Evolutionary conservation across 1,139 yeast species (phyloP), one percentile per base, ranked within the genome.

Genomic region (Yamadazyma epiphylla): DNA sequence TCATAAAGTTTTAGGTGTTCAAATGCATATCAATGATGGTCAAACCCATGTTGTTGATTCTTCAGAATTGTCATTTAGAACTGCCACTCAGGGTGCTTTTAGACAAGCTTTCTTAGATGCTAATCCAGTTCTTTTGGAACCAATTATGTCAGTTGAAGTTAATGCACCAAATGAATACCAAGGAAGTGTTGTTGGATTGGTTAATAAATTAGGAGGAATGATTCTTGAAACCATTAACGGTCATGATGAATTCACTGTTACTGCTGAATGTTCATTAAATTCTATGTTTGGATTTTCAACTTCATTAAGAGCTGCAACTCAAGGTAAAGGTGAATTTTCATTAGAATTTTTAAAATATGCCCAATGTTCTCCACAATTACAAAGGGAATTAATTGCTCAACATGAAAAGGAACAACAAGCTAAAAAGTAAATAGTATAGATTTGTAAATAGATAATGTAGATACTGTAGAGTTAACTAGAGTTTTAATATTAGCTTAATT

Each of bases 311-410:
- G 97, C 98, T 22, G 82, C 86, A 39, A 91, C 98, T 15, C 98
- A 94, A 64, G 99, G 99, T 61, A 94, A 94, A 60, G 98, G 98
- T 49, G 98, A 94, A 63, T 94, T 94, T 57, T 77, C 95, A 4
- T 72, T 94, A 60, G 99, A 94, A 59, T 94, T 91, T 68, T 80
- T 85, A 55, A 86, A 87, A 52, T 91, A 91, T 58, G 76, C 94
- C 30, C 95, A 94, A 45, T 84, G 95, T 32, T 74, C 95, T 30
- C 88, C 94, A 25, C 96, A 88, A 47, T 72, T 91, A 45, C 98
- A 91, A 64, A 83, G 73, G 55, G 87, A 89, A 64, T 74, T 94
- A 64, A 82, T 91, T 46, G 94, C 84, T 30, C 95, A 86, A 49
- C 79, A 78, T 55, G 74, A 81, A 48, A 66, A 68, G 55, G 53